Evolutionary conservation across 1,284 basidiomycete species (phyloP), one percentile per base, ranked within the genome.

Genomic region (Ganoderma meredithae): DNA sequence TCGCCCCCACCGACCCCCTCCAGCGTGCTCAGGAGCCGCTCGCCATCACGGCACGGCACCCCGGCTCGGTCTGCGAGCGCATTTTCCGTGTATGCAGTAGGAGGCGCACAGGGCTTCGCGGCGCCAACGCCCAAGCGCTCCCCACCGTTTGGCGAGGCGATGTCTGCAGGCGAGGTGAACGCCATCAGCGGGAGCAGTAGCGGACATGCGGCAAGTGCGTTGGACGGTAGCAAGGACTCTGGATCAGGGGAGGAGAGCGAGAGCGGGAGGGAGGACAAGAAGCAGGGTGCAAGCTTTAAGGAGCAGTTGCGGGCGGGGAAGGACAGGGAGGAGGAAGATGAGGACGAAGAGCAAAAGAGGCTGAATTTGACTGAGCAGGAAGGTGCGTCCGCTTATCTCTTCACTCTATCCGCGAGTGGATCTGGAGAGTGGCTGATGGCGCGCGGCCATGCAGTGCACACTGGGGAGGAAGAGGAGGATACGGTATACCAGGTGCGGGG

Each of bases 391-490:
- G 13, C 39, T 67, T 65, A 31, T 31, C 36, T 22, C 6, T 19
- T 36, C 2, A 15, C 53, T 47, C 10, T 15, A 1, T 25, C 47
- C 9, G 47, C 22, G 10, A 49, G 10, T 25, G 66, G 39, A 44
- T 62, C 58, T 39, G 3, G 49, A 55, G 62, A 47, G 13, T 40
- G n/a, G 49, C 15, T 49, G 27, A 22, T 62, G 53, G 25, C 66
- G 10, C 6, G 61, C 63, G 68, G 52, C 41, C 63, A 22, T 72
- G 31, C 74, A 97, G 96, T 94, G 40, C 82, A 86, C 55, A 98
- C 96, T 0, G 96, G 96, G 12, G 96, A 98, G 79, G 96, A 98
- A 79, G 93, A 95, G 27, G 96, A 98, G 78, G 88, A 92, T 68
- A 96, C 93, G 0, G 81, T 95, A 55, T 90, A 92, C 79, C 92